Evolutionary conservation across 2,329 filamentous ascomycete genomes (phyloP), one percentile per base, ranked within the genome.

Genomic region (Gaeumannomyces tritici): DNA sequence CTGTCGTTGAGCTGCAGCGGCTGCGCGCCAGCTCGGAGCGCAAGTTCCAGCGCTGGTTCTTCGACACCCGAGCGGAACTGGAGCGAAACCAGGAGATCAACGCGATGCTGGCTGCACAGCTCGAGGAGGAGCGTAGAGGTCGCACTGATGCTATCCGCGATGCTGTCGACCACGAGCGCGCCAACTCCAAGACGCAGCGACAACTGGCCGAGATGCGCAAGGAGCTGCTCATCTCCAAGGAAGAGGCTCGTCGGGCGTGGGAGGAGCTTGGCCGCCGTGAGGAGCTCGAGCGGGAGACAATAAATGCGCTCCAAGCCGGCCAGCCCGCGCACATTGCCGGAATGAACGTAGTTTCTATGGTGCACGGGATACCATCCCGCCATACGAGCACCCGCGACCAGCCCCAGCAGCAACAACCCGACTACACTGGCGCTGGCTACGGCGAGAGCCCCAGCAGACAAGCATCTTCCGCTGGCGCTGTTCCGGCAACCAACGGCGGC

Each of bases 11-110:
- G 74, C 79, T 99, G 57, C 95, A 99, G 73, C 88, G 95, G 33
- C 81, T 99, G 29, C 89, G 95, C 56, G 95, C 95, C 51, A 96
- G 92, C 62, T 98, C 93, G 0, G 95, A 99, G 75, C 87, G 95
- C 66, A 98, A 98, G 73, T 99, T 99, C 69, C 95, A 99, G 75
- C 85, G 95, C 60, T 99, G 95, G 95, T 98, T 98, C 76, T 96
- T 96, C 69, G 95, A 99, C 73, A 96, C 93, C 9, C 84, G 93
- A 61, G 84, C 88, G 35, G 93, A 98, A 67, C 86, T 96, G 67
- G 95, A 98, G 76, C 87, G 89, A 31, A 83, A 88, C 60, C 89
- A 90, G 67, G 95, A 98, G 74, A 81, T 89, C 51, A 90, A 91
- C 63, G 92, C 86, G 3, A 85, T 93, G 71, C 77, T 96, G n/a